Evolutionary conservation across 176 grass and related monocot species (phyloP).

Genomic region (Carex scoparia): DNA sequence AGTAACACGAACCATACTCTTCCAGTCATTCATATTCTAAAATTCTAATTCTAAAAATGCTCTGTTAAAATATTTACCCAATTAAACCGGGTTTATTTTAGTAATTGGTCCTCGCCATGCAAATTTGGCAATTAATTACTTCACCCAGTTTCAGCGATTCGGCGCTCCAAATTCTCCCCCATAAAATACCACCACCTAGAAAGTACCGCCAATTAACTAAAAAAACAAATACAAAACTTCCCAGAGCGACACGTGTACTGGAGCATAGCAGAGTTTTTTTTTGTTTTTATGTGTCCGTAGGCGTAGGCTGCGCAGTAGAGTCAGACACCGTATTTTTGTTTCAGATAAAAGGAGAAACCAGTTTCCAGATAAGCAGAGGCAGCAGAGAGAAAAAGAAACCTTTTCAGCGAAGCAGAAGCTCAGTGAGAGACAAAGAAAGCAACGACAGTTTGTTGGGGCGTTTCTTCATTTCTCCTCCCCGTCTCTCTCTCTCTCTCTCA

Average conservation of each 20-base stretch:
- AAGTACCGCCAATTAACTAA: background rate
- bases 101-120: background rate
- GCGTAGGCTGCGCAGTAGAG: background rate
- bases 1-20: no score
- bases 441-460: background rate
- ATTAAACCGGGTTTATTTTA: background rate
- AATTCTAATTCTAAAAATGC: no score
- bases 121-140: background rate
- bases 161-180: background rate
- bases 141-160: background rate
- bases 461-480: background rate
- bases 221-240: background rate
- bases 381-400: background rate
- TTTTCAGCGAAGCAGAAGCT: conserved; percentile 1
- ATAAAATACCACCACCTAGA: background rate
- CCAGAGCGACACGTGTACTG: background rate
- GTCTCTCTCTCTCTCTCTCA: background rate
- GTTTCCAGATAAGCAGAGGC: background rate
- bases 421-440: background rate
- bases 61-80: background rate
- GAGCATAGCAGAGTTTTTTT: background rate
- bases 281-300: background rate
- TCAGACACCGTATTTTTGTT: conserved; percentile 4
- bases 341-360: conserved; percentile 9
- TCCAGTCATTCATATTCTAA: no score